These are phyloP conservation scores for Suillus discolor DNA, from an alignment of 768 basidiomycete species.

Conservation along the genomic window DNA sequence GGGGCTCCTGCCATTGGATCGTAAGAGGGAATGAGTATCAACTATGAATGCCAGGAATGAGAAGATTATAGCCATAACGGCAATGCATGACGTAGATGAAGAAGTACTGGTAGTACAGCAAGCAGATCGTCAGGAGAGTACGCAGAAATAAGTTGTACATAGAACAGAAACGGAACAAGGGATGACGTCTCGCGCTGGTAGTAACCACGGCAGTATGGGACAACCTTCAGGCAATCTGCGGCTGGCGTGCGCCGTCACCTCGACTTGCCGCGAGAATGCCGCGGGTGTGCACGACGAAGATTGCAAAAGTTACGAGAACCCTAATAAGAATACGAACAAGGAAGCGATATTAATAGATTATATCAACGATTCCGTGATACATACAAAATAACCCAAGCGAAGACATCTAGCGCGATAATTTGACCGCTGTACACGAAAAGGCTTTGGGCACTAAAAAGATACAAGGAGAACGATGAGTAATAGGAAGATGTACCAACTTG, in stretches of 20 bases:
- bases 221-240: background rate
- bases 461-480: background rate
- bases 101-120: background rate
- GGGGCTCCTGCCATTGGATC: background rate
- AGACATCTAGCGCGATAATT: constrained; percentile 72
- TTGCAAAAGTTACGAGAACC: constrained; percentile 62
- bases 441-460: constrained; percentile 37
- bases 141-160: background rate
- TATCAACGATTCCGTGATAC: constrained; percentile 21
- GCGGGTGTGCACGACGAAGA: constrained; percentile 60
- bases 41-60: background rate
- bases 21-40: background rate
- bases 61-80: background rate
- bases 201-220: background rate
- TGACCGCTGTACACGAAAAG: constrained; percentile 69
- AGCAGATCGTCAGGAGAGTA: background rate
- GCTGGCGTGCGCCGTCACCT: constrained; percentile 57
- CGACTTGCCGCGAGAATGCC: constrained; percentile 59
- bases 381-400: constrained; percentile 77
- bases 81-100: background rate
- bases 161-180: background rate
- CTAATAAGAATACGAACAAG: constrained; percentile 36
- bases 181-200: background rate
- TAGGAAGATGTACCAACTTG: constrained; percentile 41
- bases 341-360: background rate